Evolutionary conservation across 1,284 basidiomycete genomes (phyloP).

Genomic region (Ganoderma lucidum): DNA sequence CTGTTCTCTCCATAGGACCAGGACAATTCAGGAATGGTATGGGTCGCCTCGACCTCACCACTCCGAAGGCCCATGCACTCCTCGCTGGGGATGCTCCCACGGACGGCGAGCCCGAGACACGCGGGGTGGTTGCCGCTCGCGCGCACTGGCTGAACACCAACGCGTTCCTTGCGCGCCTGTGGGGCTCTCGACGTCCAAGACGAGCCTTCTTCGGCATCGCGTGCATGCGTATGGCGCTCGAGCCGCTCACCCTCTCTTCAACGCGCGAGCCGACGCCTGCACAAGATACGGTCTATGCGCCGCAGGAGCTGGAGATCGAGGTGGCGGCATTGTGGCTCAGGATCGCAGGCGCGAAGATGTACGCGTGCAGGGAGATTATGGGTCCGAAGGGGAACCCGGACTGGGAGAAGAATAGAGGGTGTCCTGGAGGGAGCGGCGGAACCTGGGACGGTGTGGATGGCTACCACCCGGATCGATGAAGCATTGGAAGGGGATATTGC

Average conservation of each 20-base stretch:
- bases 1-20: background rate
- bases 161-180: slow-evolving; percentile 24
- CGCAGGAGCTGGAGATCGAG: slow-evolving; percentile 19
- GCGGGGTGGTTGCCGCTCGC: slow-evolving; percentile 8
- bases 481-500: slow-evolving; percentile 21
- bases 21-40: background rate
- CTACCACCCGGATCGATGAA: slow-evolving; percentile 25
- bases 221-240: slow-evolving; percentile 19
- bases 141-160: slow-evolving; percentile 22
- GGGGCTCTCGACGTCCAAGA: slow-evolving; percentile 24
- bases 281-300: background rate
- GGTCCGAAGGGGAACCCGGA: slow-evolving; percentile 24
- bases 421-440: slow-evolving; percentile 20
- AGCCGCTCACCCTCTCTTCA: slow-evolving; percentile 21
- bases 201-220: slow-evolving; percentile 21
- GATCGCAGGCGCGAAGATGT: slow-evolving; percentile 22
- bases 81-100: slow-evolving; percentile 14
- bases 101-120: background rate
- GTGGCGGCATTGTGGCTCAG: slow-evolving; percentile 17
- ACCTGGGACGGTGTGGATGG: slow-evolving; percentile 26
- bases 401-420: slow-evolving; percentile 5
- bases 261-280: background rate
- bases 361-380: slow-evolving; percentile 18
- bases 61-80: background rate
- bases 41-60: background rate